A percentile compares a stretch with the other conserved stretches of the same genome.
Evolutionary conservation across 768 basidiomycete genomes (phyloP).

Genomic region (Fistulinella prunicolor): DNA sequence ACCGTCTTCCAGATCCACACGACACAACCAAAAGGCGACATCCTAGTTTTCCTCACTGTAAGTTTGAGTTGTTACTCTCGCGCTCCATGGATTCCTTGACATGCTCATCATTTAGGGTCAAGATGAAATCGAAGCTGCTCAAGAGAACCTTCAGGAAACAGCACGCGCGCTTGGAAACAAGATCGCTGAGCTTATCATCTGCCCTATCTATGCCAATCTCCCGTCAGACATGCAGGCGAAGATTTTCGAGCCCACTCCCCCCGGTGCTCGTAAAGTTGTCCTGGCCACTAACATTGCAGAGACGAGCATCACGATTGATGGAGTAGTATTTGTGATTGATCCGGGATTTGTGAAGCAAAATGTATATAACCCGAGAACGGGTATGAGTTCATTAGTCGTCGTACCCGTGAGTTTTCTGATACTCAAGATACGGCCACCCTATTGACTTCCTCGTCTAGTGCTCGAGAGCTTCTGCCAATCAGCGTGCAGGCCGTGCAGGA

Average conservation of each 20-base stretch:
- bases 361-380: slow-evolving; percentile 96
- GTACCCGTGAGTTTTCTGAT: slow-evolving; percentile 63
- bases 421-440: background rate
- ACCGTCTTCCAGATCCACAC: slow-evolving; percentile 99
- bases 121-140: slow-evolving; percentile 98
- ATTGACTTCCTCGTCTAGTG: slow-evolving; percentile 49
- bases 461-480: slow-evolving; percentile 95
- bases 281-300: slow-evolving; percentile 99
- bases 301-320: slow-evolving; percentile 98
- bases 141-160: slow-evolving; percentile 95
- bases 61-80: slow-evolving; percentile 23
- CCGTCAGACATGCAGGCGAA: slow-evolving; percentile 99
- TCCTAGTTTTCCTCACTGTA: slow-evolving; percentile 95
- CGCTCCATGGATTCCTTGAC: slow-evolving; percentile 1
- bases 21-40: slow-evolving; percentile 96
- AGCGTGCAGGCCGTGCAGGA: slow-evolving; percentile 94
- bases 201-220: slow-evolving; percentile 98
- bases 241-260: slow-evolving; percentile 98
- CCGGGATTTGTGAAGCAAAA: slow-evolving; percentile 99
- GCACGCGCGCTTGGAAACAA: slow-evolving; percentile 94
- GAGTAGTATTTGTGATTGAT: slow-evolving; percentile 98
- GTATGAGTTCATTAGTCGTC: slow-evolving; percentile 95
- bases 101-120: slow-evolving; percentile 57
- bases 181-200: slow-evolving; percentile 89
- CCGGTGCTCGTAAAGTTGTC: slow-evolving; percentile 95